Conservation (phyloP, 176 grass and related monocot species). For the Thinopyrum elongatum region DNA sequence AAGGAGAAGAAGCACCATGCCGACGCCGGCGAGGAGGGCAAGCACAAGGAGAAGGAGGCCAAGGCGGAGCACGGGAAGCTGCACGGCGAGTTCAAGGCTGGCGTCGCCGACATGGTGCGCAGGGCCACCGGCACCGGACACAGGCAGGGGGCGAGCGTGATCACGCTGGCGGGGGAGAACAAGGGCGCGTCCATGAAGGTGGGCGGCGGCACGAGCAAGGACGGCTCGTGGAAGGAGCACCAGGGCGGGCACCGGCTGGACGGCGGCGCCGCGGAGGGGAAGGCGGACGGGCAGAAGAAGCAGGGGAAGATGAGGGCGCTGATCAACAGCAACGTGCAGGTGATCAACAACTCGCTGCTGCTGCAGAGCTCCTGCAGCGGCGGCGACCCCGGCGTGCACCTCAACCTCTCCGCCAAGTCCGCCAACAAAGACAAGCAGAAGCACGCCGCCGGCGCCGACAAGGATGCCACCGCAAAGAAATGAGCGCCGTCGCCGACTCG, state of each 20-base stretch:
- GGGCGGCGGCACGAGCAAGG: constrained; percentile 6
- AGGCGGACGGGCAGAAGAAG: background rate
- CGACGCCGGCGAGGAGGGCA: too few relatives aligned
- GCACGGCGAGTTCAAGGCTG: constrained; percentile 58
- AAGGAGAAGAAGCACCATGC: background rate
- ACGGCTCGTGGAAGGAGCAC: background rate
- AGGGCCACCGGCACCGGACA: constrained; percentile 11
- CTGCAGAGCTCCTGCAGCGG: constrained; percentile 49
- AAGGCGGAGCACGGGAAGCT: constrained; percentile 7
- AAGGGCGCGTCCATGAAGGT: constrained; percentile 75
- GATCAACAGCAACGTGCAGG: constrained; percentile 81
- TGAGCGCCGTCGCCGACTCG: background rate
- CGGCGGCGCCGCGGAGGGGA: background rate
- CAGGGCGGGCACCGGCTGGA: background rate
- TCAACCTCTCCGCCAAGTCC: constrained; percentile 38
- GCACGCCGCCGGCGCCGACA: background rate
- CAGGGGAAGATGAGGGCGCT: constrained; percentile 17
- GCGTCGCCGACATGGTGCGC: constrained; percentile 40
- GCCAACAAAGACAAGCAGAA: constrained; percentile 24
- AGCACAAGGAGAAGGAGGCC: background rate
- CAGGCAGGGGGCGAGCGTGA: constrained; percentile 24
- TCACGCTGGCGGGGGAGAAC: constrained; percentile 75
- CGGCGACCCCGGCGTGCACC: constrained; percentile 55
- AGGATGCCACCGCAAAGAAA: background rate
- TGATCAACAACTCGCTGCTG: constrained; percentile 81